Base-by-base conservation (phyloP, 2,329 filamentous ascomycete species). In the Trichophaea hybrida region DNA sequence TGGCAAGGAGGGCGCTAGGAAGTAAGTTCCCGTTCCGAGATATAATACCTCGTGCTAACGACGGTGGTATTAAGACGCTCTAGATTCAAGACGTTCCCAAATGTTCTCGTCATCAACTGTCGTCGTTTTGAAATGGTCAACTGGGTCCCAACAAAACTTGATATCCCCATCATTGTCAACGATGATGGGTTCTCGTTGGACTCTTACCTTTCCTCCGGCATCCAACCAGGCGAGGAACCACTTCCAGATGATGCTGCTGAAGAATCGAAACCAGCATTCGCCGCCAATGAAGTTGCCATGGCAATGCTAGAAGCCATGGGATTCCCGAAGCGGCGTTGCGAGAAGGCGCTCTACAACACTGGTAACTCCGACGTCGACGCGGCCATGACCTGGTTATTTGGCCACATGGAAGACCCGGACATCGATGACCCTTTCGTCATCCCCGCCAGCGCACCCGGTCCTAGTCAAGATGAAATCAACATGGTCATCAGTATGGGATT, bases 311-410 rank as follows among this genome's bases (percentile, higher is more conserved):
- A 91, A 72, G 81, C 77, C 1, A 98, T 98, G 91, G 93, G 93
- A 0, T 97, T 98, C 70, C 86, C 91, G 0, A 76, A 77, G 0
- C 82, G 85, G 51, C 82, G 91, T 46, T 89, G 86, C 69, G 86
- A 93, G 69, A 94, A 88, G 71, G 91, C 89, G 0, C 77, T 98
- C 1, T 83, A 94, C 69, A 87, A 88, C 5, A 97, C 91, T 0
- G 93, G 91, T 2, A 98, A 98, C 69, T 76, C 78, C 2, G 86
- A 94, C 68, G 78, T 85, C 3, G 88, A 96, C 67, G 76, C 82
- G 4, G 93, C 93, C 3, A 93, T 94, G 80, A 87, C 91, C 66
- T 98, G 94, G 93, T 73, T 97, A 1, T 94, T 98, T 69, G 79
- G 78, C 54, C 93, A 97, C 71, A 94, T 97, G 86, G 93, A 98